Evolutionary conservation across 1,284 basidiomycete genomes (phyloP), one percentile per base, ranked within the genome.

Genomic region (Mycosarcoma maydis): DNA sequence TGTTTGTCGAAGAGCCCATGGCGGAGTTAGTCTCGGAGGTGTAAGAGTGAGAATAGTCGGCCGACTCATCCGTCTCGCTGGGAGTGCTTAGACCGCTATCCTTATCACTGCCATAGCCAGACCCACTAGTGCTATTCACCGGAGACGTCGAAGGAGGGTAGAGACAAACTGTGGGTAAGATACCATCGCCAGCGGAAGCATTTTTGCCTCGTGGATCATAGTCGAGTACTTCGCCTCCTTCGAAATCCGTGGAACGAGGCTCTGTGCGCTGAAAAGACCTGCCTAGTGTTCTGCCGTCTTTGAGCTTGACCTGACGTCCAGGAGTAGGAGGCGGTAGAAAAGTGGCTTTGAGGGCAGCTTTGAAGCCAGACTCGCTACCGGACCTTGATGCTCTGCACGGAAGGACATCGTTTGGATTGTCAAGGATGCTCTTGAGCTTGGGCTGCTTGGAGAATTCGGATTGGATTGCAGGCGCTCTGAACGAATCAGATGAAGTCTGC

Each of bases 211-310:
- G 47, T 30, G 76, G 76, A 53, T 78, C 76, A 14, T 51, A 55
- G 11, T 62, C 58, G 30, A 78, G 70, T 24, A 78, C 68, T 33
- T 73, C 45, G 3, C 62, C 76, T 14, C 76, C 76, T 32, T 66
- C 59, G 49, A 75, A 71, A 17, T 37, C 60, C 19, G 13, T 37
- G 3, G 59, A 30, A 1, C 58, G 66, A 3, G 75, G 75, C 22
- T 60, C 64, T 8, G 27, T 45, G 22, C 76, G 56, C 37, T 64
- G 47, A 26, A 77, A 78, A 9, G 58, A 51, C 51, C 75, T 78
- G 39, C 76, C 76, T 9, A 78, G 62, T 7, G 41, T 55, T 29
- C 58, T 58, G 17, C 70, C 75, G 23, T 66, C 55, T 24, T 59
- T 64, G 42, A 61, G 27, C 40, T 72, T 73, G 60, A 71, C 52